A percentile compares a stretch with the other conserved stretches of the same genome.
These are phyloP conservation scores for Mycena chlorophos DNA, from an alignment of 768 basidiomycete genomes.

Conservation along the genomic window DNA sequence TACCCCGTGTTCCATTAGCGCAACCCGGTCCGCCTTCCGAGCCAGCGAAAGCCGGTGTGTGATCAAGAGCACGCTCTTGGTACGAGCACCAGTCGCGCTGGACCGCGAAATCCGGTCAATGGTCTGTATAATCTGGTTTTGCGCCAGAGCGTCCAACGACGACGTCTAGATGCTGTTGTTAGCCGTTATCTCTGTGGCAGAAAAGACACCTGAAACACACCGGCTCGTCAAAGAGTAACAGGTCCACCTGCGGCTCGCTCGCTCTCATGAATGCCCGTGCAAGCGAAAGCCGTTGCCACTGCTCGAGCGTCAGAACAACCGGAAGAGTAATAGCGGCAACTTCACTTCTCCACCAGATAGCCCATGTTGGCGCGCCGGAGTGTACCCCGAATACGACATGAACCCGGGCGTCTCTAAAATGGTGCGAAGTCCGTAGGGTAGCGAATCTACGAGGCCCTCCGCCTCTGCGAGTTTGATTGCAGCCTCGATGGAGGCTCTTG, in stretches of 20 bases:
- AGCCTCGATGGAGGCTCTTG: conserved; percentile 53
- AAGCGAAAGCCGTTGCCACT: conserved; percentile 89
- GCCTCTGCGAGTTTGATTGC: conserved; percentile 78
- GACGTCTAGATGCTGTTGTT: conserved; percentile 57
- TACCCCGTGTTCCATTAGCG: conserved; percentile 81
- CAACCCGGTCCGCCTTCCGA: conserved; percentile 81
- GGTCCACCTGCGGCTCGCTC: conserved; percentile 68
- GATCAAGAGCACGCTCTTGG: conserved; percentile 78
- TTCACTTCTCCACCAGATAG: conserved; percentile 84
- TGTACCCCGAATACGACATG: conserved; percentile 47
- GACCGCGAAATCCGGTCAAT: conserved; percentile 64
- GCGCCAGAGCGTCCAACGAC: conserved; percentile 76
- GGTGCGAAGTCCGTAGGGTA: conserved; percentile 76
- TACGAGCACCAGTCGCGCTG: conserved; percentile 50
- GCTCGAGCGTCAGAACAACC: conserved; percentile 7
- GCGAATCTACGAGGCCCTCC: conserved; percentile 57
- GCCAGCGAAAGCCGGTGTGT: conserved; percentile 82
- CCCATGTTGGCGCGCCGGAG: conserved; percentile 52
- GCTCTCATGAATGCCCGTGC: conserved; percentile 88
- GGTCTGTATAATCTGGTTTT: conserved; percentile 77
- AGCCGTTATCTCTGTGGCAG: background rate
- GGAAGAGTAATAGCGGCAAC: background rate
- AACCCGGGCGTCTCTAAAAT: conserved; percentile 64
- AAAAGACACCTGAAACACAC: conserved; percentile 42
- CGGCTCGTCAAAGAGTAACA: conserved; percentile 85